A percentile compares a stretch with the other conserved stretches of the same genome.
Evolutionary conservation across 225 moss, liverwort and hornwort genomes (phyloP).

Genomic region (Lunularia cruciata): DNA sequence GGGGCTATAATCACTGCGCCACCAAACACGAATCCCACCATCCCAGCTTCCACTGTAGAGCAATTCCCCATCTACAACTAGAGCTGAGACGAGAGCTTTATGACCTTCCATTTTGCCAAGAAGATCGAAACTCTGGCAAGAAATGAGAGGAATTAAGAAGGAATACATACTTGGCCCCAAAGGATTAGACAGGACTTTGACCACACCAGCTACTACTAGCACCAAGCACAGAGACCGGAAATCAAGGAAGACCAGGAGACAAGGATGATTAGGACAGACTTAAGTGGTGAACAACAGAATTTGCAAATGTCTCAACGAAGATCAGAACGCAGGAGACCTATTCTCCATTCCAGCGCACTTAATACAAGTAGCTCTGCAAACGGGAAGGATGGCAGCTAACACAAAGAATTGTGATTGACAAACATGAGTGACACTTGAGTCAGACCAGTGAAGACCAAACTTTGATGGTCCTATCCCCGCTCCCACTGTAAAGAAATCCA

Average conservation of each 20-base stretch:
- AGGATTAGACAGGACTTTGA: too few species aligned
- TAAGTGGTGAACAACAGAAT: background rate
- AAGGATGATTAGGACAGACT: background rate
- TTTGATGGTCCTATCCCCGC: conserved; percentile 90
- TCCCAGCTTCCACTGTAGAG: conserved; percentile 99
- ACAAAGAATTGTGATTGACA: too few species aligned
- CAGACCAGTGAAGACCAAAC: conserved; percentile 75
- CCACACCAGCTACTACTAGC: too few species aligned
- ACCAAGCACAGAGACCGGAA: too few species aligned
- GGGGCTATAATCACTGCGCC: conserved; percentile 78
- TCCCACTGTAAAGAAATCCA: conserved; percentile 83
- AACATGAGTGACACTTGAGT: background rate
- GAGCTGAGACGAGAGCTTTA: conserved; percentile 64
- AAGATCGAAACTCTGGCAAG: conserved; percentile 50
- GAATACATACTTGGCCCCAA: too few species aligned
- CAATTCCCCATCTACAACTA: conserved; percentile 76
- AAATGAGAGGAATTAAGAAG: too few species aligned
- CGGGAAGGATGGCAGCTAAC: background rate
- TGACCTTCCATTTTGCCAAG: conserved; percentile 80
- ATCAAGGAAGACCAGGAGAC: background rate
- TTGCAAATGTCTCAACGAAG: too few species aligned
- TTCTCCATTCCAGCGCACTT: background rate
- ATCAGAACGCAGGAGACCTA: too few species aligned
- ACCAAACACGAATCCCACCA: conserved; percentile 88
- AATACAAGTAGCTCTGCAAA: background rate